These are phyloP conservation scores for Prunus mongolica DNA, from an alignment of 306 rosid genomes.

Conservation along the genomic window DNA sequence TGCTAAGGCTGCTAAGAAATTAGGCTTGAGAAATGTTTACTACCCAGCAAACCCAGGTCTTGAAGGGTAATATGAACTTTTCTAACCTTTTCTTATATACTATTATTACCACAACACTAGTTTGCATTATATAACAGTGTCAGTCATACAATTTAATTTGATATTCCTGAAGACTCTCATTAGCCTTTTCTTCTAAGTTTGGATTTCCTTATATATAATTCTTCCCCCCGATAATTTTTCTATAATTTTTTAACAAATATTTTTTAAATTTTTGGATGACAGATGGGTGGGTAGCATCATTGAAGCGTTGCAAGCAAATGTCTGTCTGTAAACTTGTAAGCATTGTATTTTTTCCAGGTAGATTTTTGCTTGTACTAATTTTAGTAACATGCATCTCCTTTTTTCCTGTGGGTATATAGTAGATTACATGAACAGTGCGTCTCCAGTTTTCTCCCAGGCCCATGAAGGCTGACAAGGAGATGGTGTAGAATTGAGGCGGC, in stretches of 20 bases:
- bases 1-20: conserved; percentile 64
- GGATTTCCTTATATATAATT: neutral
- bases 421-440: neutral
- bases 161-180: neutral
- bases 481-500: neutral
- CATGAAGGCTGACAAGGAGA: neutral
- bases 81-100: neutral
- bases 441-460: conserved; percentile 8
- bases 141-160: neutral
- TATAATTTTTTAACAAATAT: neutral
- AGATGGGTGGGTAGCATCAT: conserved; percentile 93
- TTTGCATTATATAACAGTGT: neutral
- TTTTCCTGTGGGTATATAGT: neutral
- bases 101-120: neutral
- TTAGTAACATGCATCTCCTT: conserved; percentile 6
- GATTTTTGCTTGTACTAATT: conserved; percentile 6
- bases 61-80: conserved; percentile 66
- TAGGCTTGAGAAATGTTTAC: conserved; percentile 79
- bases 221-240: too few relatives aligned
- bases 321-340: conserved; percentile 18
- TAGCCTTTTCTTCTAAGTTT: neutral
- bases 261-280: conserved; percentile 18
- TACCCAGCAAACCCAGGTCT: conserved; percentile 77
- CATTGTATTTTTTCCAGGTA: conserved; percentile 31
- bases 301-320: conserved; percentile 61